These are phyloP conservation scores for Phytophthora meadii DNA, from an alignment of 352 stramenopile genomes.

Conservation along the genomic window DNA sequence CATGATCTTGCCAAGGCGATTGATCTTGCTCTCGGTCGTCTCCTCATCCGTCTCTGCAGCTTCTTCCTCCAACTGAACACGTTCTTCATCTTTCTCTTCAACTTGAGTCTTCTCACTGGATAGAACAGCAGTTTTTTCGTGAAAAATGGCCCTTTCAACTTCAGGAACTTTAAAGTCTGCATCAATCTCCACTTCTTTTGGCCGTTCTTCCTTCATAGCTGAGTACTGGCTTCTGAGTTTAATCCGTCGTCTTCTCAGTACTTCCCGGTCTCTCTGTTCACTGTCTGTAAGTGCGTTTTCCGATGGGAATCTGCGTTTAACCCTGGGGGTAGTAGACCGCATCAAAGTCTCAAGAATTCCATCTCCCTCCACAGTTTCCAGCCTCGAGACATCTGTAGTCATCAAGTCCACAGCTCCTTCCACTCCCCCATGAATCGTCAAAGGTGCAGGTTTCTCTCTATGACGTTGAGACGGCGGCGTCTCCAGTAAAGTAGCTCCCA, in stretches of 20 bases:
- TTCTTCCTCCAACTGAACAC: conserved; percentile 29
- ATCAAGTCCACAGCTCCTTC: conserved; percentile 60
- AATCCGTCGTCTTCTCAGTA: conserved; percentile 51
- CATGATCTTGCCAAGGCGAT: conserved; percentile 42
- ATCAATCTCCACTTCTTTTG: conserved; percentile 2
- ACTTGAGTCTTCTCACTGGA: background rate
- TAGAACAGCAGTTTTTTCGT: background rate
- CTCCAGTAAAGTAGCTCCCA: conserved; percentile 12
- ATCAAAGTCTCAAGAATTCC: conserved; percentile 65
- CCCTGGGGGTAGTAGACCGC: conserved; percentile 47
- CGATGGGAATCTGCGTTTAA: conserved; percentile 54
- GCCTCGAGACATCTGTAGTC: conserved; percentile 39
- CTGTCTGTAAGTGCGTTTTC: conserved; percentile 52
- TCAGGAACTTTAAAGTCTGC: background rate
- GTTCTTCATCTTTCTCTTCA: conserved; percentile 27
- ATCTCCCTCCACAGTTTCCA: conserved; percentile 75
- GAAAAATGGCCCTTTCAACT: conserved; percentile 9
- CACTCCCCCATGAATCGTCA: conserved; percentile 16
- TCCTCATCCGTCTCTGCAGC: conserved; percentile 61
- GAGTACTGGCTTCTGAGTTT: conserved; percentile 50
- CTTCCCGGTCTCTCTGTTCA: conserved; percentile 59
- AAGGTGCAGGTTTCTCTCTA: conserved; percentile 1
- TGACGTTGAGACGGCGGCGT: conserved; percentile 8
- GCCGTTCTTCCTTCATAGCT: conserved; percentile 36
- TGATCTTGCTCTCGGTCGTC: conserved; percentile 51